Evolutionary conservation across 129 eudicot genomes (phyloP).

Genomic region (Escallonia herrerae): DNA sequence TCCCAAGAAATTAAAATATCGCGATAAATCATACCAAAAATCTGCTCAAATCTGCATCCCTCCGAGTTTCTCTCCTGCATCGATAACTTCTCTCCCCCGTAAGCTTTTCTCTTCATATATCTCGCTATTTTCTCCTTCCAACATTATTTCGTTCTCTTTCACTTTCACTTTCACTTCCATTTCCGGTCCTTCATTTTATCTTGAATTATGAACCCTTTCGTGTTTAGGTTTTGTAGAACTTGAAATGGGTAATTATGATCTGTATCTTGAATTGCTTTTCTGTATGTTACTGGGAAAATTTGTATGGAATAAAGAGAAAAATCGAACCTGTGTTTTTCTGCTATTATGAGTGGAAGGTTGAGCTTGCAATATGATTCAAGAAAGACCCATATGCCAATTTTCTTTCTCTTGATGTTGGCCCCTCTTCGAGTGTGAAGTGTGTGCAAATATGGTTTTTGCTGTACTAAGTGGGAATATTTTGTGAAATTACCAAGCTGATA

Average conservation of each 20-base stretch:
- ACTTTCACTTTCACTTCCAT: neutral
- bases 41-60: conserved; percentile 29
- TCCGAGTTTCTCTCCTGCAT: conserved; percentile 14
- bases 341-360: too few species aligned
- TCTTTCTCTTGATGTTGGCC: too few species aligned
- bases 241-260: conserved; percentile 5
- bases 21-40: conserved; percentile 19
- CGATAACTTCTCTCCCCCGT: conserved; percentile 17
- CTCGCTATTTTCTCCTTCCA: conserved; percentile 32
- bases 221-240: conserved; percentile 7
- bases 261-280: neutral
- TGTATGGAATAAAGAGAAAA: neutral
- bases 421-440: too few species aligned
- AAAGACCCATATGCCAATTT: too few species aligned
- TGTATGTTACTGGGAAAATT: neutral
- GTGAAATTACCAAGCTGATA: too few species aligned
- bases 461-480: too few species aligned
- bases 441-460: too few species aligned
- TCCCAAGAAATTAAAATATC: conserved; percentile 11
- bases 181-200: neutral
- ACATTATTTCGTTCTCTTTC: conserved; percentile 8
- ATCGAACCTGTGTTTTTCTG: neutral
- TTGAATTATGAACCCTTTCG: neutral
- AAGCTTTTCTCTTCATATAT: conserved; percentile 21
- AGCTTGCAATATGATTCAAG: too few species aligned